Evolutionary conservation across 2,329 filamentous ascomycete genomes (phyloP), one percentile per base, ranked within the genome.

Genomic region (Fusarium caatingaense): DNA sequence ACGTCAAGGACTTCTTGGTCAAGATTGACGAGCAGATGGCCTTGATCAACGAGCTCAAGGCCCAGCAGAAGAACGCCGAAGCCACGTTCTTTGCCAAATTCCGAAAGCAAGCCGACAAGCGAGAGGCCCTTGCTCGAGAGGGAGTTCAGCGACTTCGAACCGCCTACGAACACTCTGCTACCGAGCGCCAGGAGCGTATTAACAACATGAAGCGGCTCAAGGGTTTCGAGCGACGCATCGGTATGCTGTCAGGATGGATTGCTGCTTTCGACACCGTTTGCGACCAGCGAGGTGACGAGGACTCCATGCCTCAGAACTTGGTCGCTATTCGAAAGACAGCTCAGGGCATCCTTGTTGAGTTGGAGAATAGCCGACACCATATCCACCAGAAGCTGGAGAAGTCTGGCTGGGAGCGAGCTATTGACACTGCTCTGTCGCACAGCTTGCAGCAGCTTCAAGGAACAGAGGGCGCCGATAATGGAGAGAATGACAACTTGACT

Each of bases 1-100:
- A 99, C 81, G 96, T 99, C 76, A 99, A 99, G 84, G 96, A 99
- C 81, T 99, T 97, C 82, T 83, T 99, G 78, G 96, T 98, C 84
- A 98, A 98, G 86, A 99, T 99, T 75, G 95, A 99, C 77, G 96
- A 99, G 82, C 95, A 99, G 79, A 94, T 97, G 87, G 91, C 90
- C n/a, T 82, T 98, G 76, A 99, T 99, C 80, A 97, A 97, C 73
- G 94, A 98, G 78, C 88, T 99, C 58, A 94, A 96, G 82, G 92
- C 92, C 27, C 93, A 98, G 79, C 93, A 97, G 77, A 97, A 94
- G 78, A 93, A 98, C 59, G 91, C 91, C 7, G 96, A 98, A 77
- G 88, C 87, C 40, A 84, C 89, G 6, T 94, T 93, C 51, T 95
- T 95, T 73, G 86, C 88, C 73, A 98, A 98, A 77, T 97, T 98